phyloP scores from a whole-genome alignment of 2,329 filamentous ascomycete species.

The Fusarium clavum region DNA sequence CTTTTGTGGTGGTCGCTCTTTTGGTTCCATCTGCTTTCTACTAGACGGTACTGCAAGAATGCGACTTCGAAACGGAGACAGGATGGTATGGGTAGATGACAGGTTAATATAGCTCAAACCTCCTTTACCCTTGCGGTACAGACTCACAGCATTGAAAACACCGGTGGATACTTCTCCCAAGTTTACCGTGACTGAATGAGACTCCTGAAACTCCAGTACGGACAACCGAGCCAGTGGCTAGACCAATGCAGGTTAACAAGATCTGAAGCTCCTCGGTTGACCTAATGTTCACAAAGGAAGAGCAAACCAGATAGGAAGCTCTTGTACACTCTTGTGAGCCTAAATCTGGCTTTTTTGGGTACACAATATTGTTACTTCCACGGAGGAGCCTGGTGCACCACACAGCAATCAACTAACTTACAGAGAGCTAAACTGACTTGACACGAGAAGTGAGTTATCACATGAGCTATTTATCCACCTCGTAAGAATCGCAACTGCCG shows the following conservation, averaged over 20 bases:
- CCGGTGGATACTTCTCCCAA: background rate
- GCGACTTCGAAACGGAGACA: fast-evolving
- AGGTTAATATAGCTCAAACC: background rate
- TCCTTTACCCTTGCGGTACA: background rate
- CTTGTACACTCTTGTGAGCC: no score
- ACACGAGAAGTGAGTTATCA: background rate
- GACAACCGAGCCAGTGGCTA: background rate
- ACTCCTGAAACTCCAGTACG: fast-evolving
- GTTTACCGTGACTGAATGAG: background rate
- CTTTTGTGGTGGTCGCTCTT: no score
- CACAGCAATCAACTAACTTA: no score
- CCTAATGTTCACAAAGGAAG: no score
- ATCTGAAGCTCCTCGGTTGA: no score
- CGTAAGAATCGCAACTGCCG: background rate
- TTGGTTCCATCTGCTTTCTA: no score
- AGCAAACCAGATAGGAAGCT: no score
- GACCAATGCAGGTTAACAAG: no score
- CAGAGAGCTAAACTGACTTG: fast-evolving
- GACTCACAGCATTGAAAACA: fast-evolving
- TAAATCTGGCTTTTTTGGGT: no score
- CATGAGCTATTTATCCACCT: background rate
- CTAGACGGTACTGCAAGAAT: fast-evolving
- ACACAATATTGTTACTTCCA: no score
- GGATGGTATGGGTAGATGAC: background rate
- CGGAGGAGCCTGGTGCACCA: no score